Evolutionary conservation across 2,329 filamentous ascomycete species (phyloP), one percentile per base, ranked within the genome.

Genomic region (Trichophyton mentagrophytes): DNA sequence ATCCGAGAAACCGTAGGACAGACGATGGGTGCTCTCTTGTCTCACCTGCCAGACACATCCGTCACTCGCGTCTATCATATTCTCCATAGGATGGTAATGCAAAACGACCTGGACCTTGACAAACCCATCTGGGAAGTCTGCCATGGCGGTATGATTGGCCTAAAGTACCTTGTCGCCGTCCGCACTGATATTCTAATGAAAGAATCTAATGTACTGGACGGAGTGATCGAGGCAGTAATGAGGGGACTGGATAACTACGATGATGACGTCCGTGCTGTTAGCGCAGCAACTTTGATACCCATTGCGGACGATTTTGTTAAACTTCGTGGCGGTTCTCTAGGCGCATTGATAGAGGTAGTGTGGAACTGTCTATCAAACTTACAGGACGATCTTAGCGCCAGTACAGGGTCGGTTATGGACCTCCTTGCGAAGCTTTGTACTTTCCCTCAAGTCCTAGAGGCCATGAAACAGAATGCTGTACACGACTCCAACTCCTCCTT

Each of bases 401-500:
- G 93, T 72, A 99, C 95, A 8, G 93, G 93, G 56, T 95, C 90
- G 61, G 95, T 99, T 60, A 99, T 99, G 95, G 95, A 99, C 72
- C 82, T 99, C 46, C 80, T 99, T 17, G 93, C 95, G 13, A 97
- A 93, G 63, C 83, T 99, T 1, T 99, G 93, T 76, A 88, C 90
- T 64, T 99, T 96, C 77, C 89, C 89, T 0, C 84, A 96, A 75
- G 92, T 97, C 6, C 77, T 99, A 36, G 85, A 92, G 63, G 88
- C 92, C 13, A 99, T 99, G 93, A 95, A 95, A 74, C 78, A 79
- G 33, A 96, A 95, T 61, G 92, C 92, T 6, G 84, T 85, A 6
- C 81, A 87, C 67, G 88, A 96, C 68, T 82, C 89, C 11, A 87
- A 91, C 66, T 87, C 92, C 60, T 96, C 92, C 0, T 99, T 99